Conservation (phyloP, 345 rosid species). For the Eucalyptus leucophloia region DNA sequence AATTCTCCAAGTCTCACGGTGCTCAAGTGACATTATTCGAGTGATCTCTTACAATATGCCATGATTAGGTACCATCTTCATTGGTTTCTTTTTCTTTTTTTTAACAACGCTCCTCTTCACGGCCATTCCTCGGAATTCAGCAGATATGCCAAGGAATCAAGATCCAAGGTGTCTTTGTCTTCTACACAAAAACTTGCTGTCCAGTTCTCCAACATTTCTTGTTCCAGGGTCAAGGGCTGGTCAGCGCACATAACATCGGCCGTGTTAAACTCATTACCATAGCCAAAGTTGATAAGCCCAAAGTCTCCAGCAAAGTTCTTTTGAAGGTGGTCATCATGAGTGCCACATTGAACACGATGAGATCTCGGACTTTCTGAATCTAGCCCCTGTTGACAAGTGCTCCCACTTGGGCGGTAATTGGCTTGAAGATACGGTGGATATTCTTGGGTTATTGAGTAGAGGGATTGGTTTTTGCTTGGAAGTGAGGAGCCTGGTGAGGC, state of each 20-base stretch:
- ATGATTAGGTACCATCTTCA: background rate
- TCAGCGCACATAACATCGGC: background rate
- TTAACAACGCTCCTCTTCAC: background rate
- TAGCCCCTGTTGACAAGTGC: background rate
- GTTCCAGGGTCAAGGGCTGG: background rate
- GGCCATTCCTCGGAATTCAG: conserved; percentile 30
- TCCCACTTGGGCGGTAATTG: background rate
- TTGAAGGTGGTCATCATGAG: background rate
- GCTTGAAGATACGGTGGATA: background rate
- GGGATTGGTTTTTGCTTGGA: background rate
- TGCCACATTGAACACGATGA: background rate
- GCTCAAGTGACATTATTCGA: background rate
- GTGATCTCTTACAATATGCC: background rate
- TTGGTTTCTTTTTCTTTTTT: too few relatives aligned
- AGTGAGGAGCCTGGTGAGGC: background rate
- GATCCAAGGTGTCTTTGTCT: conserved; percentile 5
- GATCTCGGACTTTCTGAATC: background rate
- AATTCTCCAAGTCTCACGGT: background rate
- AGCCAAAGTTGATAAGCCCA: background rate
- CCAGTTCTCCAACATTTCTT: conserved; percentile 3
- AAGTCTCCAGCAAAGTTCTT: background rate
- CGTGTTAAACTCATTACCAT: background rate
- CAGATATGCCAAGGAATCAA: conserved; percentile 24
- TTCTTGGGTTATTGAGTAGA: background rate
- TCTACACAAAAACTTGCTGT: background rate